Evolutionary conservation across 768 basidiomycete genomes (phyloP), one percentile per base, ranked within the genome.

Genomic region (Gymnopilus junonius): DNA sequence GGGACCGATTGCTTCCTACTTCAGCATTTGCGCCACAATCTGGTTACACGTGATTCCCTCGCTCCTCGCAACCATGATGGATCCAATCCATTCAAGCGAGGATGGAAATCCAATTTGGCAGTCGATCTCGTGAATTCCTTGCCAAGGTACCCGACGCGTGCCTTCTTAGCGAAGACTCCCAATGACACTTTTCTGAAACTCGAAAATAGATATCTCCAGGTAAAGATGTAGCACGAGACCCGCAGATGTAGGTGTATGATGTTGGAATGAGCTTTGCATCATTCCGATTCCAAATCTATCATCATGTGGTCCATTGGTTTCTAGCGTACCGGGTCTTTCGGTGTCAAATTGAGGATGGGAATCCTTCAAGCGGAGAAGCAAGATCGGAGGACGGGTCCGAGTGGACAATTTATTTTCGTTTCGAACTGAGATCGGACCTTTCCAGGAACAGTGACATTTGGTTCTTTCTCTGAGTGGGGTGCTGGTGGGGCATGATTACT

Each of bases 331-430:
- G 48, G 48, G 48, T 32, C 14, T 31, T 29, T n/a, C 48, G 48
- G 48, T 31, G 48, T 51, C 48, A 51, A 51, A 51, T 51, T 29
- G 48, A 51, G 48, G 48, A 51, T 51, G 48, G 48, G 48, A 51
- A 51, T 51, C 5, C 48, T 32, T 29, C 17, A 29, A n/a, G n/a
- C 23, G n/a, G 14, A 51, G 48, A 51, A 51, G 48, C 48, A 20
- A 15, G 54, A 55, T 55, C 54, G 54, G 54, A 51, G n/a, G 37
- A 37, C 54, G 54, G 54, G 34, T 25, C 54, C 54, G 54, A 55
- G 37, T 40, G 54, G 23, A 12, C 35, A 39, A 12, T 40, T 55
- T 55, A 55, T 39, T 55, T 55, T 55, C 17, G 54, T 55, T 12
- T 55, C 25, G 23, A 55, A 55, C 37, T 55, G 54, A 55, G 54